Evolutionary conservation across 805 yeast genomes (phyloP), one percentile per base, ranked within the genome.

Genomic region (Kluyveromyces starmeri): DNA sequence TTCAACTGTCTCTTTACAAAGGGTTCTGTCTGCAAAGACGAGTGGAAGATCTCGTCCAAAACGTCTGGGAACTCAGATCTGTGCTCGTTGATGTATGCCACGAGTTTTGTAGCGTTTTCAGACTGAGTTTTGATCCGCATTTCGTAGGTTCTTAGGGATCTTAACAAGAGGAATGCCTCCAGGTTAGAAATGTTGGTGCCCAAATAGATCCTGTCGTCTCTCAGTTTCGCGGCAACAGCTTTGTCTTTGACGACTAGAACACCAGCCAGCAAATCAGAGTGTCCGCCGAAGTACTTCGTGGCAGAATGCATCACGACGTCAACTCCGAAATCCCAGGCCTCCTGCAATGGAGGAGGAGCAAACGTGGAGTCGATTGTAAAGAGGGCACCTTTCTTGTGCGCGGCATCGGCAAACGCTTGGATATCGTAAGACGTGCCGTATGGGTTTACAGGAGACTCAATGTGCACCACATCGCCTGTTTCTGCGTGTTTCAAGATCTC

Each of bases 231-330:
- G 37, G 70, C 69, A 5, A 65, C 65, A 2, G 62, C 57, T 7
- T 50, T 44, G 40, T 73, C 73, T 51, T 78, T 77, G n/a, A 82
- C 76, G 13, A 78, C 74, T 13, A 86, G 59, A 9, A 80, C 65
- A 21, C 97, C 96, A 4, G 95, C 86, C 33, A 88, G 64, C 27
- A 86, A 62, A 55, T 88, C 96, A 5, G 94, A 83, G 59, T 88
- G 96, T n/a, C 97, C 96, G 25, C 95, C 96, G 50, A 85, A 80
- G 60, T 80, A 89, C 55, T 88, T 88, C 1, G 96, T 88, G 1
- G 86, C 95, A 1, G 96, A 84, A 57, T 88, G 96, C 72, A 89
- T 64, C n/a, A 89, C 76, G 44, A 85, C 61, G 56, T 89, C 96
- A 20, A 81, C 95, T 31, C 89, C 95, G 48, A 73, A 79, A 25